Conservation (phyloP, 2,329 filamentous ascomycete genomes). For the Botrytis cinerea region DNA sequence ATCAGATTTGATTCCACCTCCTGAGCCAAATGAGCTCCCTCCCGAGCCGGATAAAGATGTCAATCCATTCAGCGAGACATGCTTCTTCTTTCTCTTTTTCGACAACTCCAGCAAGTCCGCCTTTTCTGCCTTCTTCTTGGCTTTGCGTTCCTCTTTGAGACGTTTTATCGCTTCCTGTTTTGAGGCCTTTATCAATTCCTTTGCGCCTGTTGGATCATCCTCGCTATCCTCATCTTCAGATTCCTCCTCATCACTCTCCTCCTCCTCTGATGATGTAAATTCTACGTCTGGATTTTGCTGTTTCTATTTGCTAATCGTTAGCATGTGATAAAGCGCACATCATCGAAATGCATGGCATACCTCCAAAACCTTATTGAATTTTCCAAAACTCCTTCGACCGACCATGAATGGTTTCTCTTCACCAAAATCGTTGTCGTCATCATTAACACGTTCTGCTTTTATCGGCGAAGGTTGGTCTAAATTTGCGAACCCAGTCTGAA, state of each 20-base stretch:
- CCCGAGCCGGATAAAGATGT: conserved; percentile 59
- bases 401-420: conserved; percentile 41
- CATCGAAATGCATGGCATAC: conserved; percentile 28
- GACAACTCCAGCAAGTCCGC: conserved; percentile 54
- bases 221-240: conserved; percentile 34
- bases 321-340: conserved; percentile 11
- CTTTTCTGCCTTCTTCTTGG: conserved; percentile 51
- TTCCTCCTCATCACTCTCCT: conserved; percentile 37
- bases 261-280: conserved; percentile 42
- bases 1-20: conserved; percentile 34
- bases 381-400: conserved; percentile 53
- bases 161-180: conserved; percentile 48
- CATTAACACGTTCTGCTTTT: conserved; percentile 27
- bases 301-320: conserved; percentile 39
- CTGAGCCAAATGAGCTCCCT: conserved; percentile 31
- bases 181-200: conserved; percentile 48
- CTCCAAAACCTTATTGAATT: conserved; percentile 47
- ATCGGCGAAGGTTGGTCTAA: conserved; percentile 45
- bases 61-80: conserved; percentile 63
- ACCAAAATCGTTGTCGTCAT: conserved; percentile 35
- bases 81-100: conserved; percentile 63
- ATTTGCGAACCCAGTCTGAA: conserved; percentile 60
- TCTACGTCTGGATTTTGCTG: conserved; percentile 43
- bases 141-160: conserved; percentile 47
- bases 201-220: conserved; percentile 46